These are phyloP conservation scores for Pulveroboletus frians DNA, from an alignment of 768 basidiomycete genomes.

Conservation along the genomic window DNA sequence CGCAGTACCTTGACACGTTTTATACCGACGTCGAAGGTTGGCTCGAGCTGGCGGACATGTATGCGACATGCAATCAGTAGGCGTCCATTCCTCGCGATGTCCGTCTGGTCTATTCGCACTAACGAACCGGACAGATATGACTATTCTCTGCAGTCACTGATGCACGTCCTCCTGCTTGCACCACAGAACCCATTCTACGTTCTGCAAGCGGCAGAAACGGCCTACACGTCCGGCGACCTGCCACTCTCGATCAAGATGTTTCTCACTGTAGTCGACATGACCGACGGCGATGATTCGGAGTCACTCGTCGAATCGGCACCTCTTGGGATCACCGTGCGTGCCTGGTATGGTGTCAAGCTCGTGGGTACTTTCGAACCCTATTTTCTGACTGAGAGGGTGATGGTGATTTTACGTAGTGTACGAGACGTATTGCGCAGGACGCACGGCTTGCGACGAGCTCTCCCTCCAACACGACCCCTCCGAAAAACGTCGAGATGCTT, in stretches of 20 bases:
- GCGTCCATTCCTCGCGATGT: slow-evolving; percentile 22
- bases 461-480: slow-evolving; percentile 50
- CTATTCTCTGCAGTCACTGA: slow-evolving; percentile 65
- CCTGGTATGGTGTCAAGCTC: slow-evolving; percentile 82
- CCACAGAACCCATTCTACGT: slow-evolving; percentile 85
- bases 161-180: slow-evolving; percentile 75
- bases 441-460: slow-evolving; percentile 39
- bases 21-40: slow-evolving; percentile 87
- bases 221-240: slow-evolving; percentile 72
- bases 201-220: slow-evolving; percentile 84
- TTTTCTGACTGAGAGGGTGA: neutral
- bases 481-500: slow-evolving; percentile 52
- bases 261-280: slow-evolving; percentile 76
- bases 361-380: slow-evolving; percentile 39
- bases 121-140: slow-evolving; percentile 50
- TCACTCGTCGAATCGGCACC: slow-evolving; percentile 47
- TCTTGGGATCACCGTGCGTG: slow-evolving; percentile 54
- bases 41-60: slow-evolving; percentile 80
- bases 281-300: slow-evolving; percentile 49
- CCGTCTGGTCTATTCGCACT: neutral
- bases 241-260: slow-evolving; percentile 76
- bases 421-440: slow-evolving; percentile 48
- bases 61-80: slow-evolving; percentile 69
- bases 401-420: slow-evolving; percentile 41
- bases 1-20: slow-evolving; percentile 74